phyloP scores from a whole-genome alignment of 2,329 filamentous ascomycete species.

The Phialophora macrospora region DNA sequence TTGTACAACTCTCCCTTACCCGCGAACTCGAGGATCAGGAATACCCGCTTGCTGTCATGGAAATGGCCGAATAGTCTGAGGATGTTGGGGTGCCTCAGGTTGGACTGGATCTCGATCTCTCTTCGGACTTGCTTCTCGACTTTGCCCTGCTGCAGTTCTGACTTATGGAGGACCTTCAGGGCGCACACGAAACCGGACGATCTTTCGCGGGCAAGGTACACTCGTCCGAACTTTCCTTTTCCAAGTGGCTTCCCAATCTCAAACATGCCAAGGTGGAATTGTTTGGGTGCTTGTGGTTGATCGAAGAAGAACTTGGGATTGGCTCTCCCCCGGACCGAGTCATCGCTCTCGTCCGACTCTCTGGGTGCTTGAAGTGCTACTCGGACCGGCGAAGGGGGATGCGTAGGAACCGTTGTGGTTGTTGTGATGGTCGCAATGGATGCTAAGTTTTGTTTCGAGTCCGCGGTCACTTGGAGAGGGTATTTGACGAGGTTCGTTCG shows the following conservation, averaged over 20 bases:
- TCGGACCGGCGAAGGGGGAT: conserved; percentile 58
- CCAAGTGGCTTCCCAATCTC: conserved; percentile 86
- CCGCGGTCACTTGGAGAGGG: conserved; percentile 77
- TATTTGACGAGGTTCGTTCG: conserved; percentile 85
- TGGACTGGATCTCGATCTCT: conserved; percentile 88
- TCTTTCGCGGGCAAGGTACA: conserved; percentile 82
- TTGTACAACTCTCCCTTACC: conserved; percentile 88
- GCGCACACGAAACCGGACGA: conserved; percentile 82
- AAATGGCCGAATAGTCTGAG: conserved; percentile 84
- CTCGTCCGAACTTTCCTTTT: conserved; percentile 85
- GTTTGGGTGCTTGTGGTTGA: conserved; percentile 57
- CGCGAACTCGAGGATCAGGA: conserved; percentile 85
- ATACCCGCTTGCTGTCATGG: conserved; percentile 85
- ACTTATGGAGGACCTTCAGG: conserved; percentile 84
- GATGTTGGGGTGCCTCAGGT: conserved; percentile 84
- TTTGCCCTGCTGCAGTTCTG: conserved; percentile 75
- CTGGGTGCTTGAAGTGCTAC: conserved; percentile 55
- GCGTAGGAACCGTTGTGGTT: conserved; percentile 42
- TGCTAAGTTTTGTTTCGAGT: conserved; percentile 62
- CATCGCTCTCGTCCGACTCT: conserved; percentile 56
- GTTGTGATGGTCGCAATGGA: conserved; percentile 55
- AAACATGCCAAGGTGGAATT: conserved; percentile 91
- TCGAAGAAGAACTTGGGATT: conserved; percentile 56
- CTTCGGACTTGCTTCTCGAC: conserved; percentile 87
- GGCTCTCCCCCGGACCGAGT: conserved; percentile 31